Percentiles rank a stretch among this genome's conserved stretches.
These are phyloP conservation scores for Flaveria bidentis DNA, from an alignment of 129 eudicot genomes.

Conservation along the genomic window DNA sequence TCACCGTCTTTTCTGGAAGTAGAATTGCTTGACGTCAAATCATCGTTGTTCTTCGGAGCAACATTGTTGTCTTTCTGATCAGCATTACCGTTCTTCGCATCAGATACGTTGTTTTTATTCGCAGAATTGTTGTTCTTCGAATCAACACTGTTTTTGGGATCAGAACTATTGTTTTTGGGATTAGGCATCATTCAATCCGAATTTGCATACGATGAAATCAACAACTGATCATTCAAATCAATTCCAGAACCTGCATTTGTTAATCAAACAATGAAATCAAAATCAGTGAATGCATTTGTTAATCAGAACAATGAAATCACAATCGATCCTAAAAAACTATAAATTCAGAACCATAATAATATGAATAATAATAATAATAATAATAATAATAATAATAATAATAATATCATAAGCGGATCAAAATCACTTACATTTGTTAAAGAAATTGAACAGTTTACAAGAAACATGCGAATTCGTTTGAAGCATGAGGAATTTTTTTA, in stretches of 20 bases:
- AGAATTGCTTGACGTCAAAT: constrained; percentile 33
- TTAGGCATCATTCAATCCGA: constrained; percentile 33
- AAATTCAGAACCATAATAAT: constrained; percentile 9
- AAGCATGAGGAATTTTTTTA: neutral
- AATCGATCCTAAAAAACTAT: neutral
- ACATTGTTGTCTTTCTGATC: constrained; percentile 12
- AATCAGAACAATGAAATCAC: neutral
- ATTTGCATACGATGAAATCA: neutral
- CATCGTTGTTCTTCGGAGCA: constrained; percentile 10
- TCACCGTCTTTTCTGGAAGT: constrained; percentile 27
- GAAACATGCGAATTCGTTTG: constrained; percentile 6
- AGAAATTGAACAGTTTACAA: neutral
- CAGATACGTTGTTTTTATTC: constrained; percentile 10
- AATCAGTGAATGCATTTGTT: neutral
- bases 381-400: neutral
- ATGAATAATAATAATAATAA: neutral
- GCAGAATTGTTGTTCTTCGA: constrained; percentile 9
- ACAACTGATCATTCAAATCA: neutral
- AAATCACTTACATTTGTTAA: constrained; percentile 12
- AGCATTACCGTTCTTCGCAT: constrained; percentile 22
- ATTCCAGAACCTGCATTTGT: constrained; percentile 31
- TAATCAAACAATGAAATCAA: constrained; percentile 4
- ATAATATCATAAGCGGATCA: neutral
- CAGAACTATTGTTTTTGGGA: constrained; percentile 33
- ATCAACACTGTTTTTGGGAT: constrained; percentile 25